Evolutionary conservation across 1,284 basidiomycete species (phyloP).

Genomic region (Naganishia sp.): DNA sequence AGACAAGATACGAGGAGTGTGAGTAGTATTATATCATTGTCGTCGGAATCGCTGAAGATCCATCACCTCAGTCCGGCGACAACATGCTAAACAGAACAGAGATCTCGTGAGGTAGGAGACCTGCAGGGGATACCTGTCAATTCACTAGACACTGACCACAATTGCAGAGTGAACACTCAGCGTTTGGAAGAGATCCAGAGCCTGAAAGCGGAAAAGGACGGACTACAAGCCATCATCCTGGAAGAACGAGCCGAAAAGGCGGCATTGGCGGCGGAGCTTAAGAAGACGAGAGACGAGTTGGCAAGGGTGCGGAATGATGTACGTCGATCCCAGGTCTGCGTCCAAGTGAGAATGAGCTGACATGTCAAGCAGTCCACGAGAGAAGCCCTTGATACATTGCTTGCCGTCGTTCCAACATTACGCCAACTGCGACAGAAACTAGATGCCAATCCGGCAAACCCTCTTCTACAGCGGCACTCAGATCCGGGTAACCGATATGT

Average conservation of each 20-base stretch:
- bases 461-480: background rate
- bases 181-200: slow-evolving; percentile 38
- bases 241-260: slow-evolving; percentile 39
- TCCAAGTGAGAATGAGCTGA: background rate
- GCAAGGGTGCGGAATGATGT: slow-evolving; percentile 33
- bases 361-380: slow-evolving; percentile 32
- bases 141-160: background rate
- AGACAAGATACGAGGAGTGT: slow-evolving; percentile 25
- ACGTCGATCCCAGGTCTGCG: slow-evolving; percentile 12
- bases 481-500: slow-evolving; percentile 29
- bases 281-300: slow-evolving; percentile 36
- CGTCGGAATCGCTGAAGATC: background rate
- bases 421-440: slow-evolving; percentile 36
- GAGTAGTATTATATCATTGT: background rate
- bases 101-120: slow-evolving; percentile 44
- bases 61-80: slow-evolving; percentile 38
- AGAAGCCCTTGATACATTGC: slow-evolving; percentile 39
- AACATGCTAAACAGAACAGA: slow-evolving; percentile 47
- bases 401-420: slow-evolving; percentile 39
- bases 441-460: slow-evolving; percentile 2
- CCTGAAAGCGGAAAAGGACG: slow-evolving; percentile 40
- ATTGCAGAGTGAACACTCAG: slow-evolving; percentile 40
- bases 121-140: background rate
- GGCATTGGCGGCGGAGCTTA: slow-evolving; percentile 33
- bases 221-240: slow-evolving; percentile 39